A percentile compares a stretch with the other conserved stretches of the same genome.
phyloP scores from a whole-genome alignment of 768 basidiomycete species.

The Hydnum rufescens region DNA sequence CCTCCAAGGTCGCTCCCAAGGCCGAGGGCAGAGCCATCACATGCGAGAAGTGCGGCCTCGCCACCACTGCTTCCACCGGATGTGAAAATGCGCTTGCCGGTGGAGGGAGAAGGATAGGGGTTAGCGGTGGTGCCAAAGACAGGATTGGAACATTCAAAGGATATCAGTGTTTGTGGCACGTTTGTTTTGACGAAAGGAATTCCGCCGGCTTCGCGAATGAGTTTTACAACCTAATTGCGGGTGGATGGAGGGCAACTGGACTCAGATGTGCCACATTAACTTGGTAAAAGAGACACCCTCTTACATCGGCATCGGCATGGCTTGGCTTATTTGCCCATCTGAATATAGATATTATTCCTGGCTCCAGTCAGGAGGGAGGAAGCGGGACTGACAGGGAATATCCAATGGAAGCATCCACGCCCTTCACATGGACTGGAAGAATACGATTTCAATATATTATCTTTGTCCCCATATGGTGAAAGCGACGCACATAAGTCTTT shows the following conservation, averaged over 20 bases:
- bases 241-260: neutral
- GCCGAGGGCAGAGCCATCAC: constrained; percentile 61
- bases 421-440: constrained; percentile 34
- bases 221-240: constrained; percentile 15
- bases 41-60: constrained; percentile 57
- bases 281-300: constrained; percentile 12
- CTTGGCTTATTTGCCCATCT: constrained; percentile 39
- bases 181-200: constrained; percentile 24
- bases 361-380: neutral
- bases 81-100: constrained; percentile 13
- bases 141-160: constrained; percentile 68
- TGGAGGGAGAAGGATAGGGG: constrained; percentile 32
- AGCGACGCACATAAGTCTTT: constrained; percentile 44
- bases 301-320: constrained; percentile 39
- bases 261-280: neutral
- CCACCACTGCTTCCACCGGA: constrained; percentile 73
- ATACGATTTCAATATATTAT: constrained; percentile 1
- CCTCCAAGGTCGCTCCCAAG: constrained; percentile 65
- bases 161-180: constrained; percentile 32
- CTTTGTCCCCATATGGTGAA: neutral
- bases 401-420: constrained; percentile 49
- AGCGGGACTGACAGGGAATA: constrained; percentile 32
- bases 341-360: neutral
- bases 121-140: constrained; percentile 57
- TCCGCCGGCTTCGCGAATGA: constrained; percentile 16